Base-by-base conservation (phyloP, 768 basidiomycete species). In the Mrakia hoshinonis region DNA sequence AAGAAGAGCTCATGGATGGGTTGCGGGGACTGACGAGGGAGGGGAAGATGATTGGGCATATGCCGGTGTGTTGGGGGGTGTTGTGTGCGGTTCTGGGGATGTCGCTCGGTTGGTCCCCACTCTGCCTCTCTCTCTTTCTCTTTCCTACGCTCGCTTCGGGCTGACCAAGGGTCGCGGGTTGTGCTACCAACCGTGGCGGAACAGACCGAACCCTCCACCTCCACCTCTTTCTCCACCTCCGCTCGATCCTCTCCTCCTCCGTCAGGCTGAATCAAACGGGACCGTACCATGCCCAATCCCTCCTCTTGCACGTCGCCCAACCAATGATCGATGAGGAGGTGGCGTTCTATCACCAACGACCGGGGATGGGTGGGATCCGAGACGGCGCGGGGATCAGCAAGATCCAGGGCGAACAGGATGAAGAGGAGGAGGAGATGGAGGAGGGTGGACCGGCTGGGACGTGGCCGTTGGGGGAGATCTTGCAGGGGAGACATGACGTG, bases 391-490 rank as follows among this genome's bases (percentile, higher is more conserved):
- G 34, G 68, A 82, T 61, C 76, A 88, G 51, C 82, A 83, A n/a
- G 85, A 86, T 5, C 83, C 85, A 64, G 24, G 55, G 13, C 18
- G 64, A 54, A 20, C 62, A 52, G 36, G 73, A 58, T n/a, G 55
- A 66, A 31, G 74, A 70, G 55, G 77, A 77, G 78, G 74, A 73
- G 7, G 65, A 74, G 39, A 76, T 75, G 61, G 72, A 79, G n/a
- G 76, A 81, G 13, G 75, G 81, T 43, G 88, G 87, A 0, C 92
- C 94, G 4, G 88, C 89, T 47, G 92, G 87, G 76, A 97, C 91
- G 20, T 98, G 95, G 95, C 96, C 95, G 0, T 79, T 99, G 24
- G 94, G 93, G 22, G 96, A 99, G 81, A 89, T 98, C 49, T 83
- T 98, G 36, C 87, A 89, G 46, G 85, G 86, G 49, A 83, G 96